phyloP scores from a whole-genome alignment of 2,329 filamentous ascomycete genomes.

The Zymoseptoria tritici region DNA sequence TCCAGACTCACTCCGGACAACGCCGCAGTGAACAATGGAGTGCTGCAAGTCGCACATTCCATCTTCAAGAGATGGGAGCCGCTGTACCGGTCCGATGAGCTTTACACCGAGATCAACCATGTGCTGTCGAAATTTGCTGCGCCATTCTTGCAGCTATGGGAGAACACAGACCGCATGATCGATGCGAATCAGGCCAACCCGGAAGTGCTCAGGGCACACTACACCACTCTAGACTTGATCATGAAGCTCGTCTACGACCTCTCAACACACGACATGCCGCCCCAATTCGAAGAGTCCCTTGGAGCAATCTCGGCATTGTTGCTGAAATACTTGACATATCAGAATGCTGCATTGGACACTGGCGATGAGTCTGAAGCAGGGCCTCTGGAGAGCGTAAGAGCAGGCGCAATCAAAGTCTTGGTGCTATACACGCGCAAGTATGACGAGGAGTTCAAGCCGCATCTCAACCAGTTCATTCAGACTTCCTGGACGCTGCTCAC shows the following conservation, averaged over 20 bases:
- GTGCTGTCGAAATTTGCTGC: conserved; percentile 77
- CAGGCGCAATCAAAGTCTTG: conserved; percentile 85
- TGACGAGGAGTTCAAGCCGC: conserved; percentile 80
- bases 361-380: conserved; percentile 87
- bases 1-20: conserved; percentile 76
- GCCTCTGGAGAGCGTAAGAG: conserved; percentile 76
- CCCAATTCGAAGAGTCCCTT: conserved; percentile 87
- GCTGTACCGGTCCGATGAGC: conserved; percentile 82
- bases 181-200: conserved; percentile 69
- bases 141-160: conserved; percentile 74
- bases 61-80: conserved; percentile 96
- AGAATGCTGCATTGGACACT: conserved; percentile 73
- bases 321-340: conserved; percentile 88
- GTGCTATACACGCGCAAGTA: conserved; percentile 91
- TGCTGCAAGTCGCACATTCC: conserved; percentile 93
- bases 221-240: conserved; percentile 78
- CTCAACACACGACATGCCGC: conserved; percentile 92
- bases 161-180: conserved; percentile 63
- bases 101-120: conserved; percentile 95
- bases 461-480: conserved; percentile 64
- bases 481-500: conserved; percentile 90
- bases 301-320: conserved; percentile 67
- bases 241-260: conserved; percentile 93
- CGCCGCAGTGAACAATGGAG: conserved; percentile 80
- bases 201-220: conserved; percentile 65